A percentile compares a stretch with the other conserved stretches of the same genome.
phyloP scores from a whole-genome alignment of 306 rosid genomes.

The Leucaena leucocephala region DNA sequence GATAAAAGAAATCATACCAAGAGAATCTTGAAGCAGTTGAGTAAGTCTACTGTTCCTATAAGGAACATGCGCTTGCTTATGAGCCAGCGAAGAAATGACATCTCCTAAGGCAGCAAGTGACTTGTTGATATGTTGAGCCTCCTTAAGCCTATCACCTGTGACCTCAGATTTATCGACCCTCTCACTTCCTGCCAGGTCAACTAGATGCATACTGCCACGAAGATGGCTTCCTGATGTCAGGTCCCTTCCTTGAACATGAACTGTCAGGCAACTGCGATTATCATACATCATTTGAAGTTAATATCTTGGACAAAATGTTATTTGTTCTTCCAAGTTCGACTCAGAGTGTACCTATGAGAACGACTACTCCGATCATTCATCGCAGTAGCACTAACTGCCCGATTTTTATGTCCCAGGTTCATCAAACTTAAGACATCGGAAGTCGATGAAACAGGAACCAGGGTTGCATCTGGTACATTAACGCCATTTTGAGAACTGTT shows the following conservation, averaged over 20 bases:
- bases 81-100: slow-evolving; percentile 90
- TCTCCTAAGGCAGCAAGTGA: slow-evolving; percentile 98
- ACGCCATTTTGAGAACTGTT: slow-evolving; percentile 82
- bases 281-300: slow-evolving; percentile 31
- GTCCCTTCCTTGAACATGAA: slow-evolving; percentile 93
- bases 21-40: slow-evolving; percentile 94
- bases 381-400: slow-evolving; percentile 85
- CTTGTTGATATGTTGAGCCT: slow-evolving; percentile 95
- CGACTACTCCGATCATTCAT: slow-evolving; percentile 95
- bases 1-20: slow-evolving; percentile 23
- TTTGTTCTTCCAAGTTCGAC: background rate
- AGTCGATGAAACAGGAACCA: slow-evolving; percentile 76
- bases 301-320: background rate
- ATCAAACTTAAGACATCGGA: slow-evolving; percentile 76
- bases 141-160: slow-evolving; percentile 92
- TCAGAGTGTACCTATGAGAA: slow-evolving; percentile 69
- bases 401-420: slow-evolving; percentile 83
- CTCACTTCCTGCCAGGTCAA: slow-evolving; percentile 99
- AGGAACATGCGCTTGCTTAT: slow-evolving; percentile 87
- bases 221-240: slow-evolving; percentile 63
- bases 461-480: slow-evolving; percentile 89
- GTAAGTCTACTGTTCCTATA: slow-evolving; percentile 96
- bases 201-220: slow-evolving; percentile 91
- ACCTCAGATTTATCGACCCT: slow-evolving; percentile 95
- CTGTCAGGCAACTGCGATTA: slow-evolving; percentile 84